phyloP scores from a whole-genome alignment of 768 basidiomycete species.

The Tricholoma hemisulphureum region DNA sequence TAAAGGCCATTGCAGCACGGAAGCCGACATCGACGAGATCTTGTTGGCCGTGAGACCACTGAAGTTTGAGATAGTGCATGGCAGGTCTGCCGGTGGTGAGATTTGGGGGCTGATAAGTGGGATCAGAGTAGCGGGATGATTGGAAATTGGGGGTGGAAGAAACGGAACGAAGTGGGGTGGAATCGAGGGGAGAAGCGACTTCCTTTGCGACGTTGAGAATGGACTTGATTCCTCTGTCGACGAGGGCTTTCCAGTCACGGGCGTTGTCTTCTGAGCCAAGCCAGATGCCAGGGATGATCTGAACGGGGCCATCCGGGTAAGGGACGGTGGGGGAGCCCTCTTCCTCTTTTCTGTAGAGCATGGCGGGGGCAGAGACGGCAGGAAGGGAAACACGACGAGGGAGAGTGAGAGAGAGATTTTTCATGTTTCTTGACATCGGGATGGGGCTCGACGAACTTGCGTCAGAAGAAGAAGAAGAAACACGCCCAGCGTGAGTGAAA shows the following conservation, averaged over 20 bases:
- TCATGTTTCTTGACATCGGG: slow-evolving; percentile 62
- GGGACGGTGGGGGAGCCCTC: slow-evolving; percentile 61
- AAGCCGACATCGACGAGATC: slow-evolving; percentile 82
- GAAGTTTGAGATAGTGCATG: slow-evolving; percentile 85
- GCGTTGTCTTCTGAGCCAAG: slow-evolving; percentile 93
- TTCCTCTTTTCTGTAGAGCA: slow-evolving; percentile 64
- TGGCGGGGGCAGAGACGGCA: slow-evolving; percentile 43
- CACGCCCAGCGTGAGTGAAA: slow-evolving; percentile 24
- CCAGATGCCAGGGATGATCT: slow-evolving; percentile 84
- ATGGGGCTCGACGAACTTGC: slow-evolving; percentile 27
- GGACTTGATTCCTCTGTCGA: slow-evolving; percentile 70
- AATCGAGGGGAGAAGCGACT: slow-evolving; percentile 70
- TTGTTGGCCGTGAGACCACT: slow-evolving; percentile 93
- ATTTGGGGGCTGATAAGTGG: slow-evolving; percentile 69
- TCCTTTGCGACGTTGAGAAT: slow-evolving; percentile 95
- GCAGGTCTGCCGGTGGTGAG: slow-evolving; percentile 66
- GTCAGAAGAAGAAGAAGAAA: slow-evolving; percentile 10
- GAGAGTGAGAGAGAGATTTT: slow-evolving; percentile 70
- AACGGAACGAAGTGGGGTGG: slow-evolving; percentile 52
- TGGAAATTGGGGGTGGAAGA: slow-evolving; percentile 69
- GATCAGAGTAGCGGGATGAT: slow-evolving; percentile 33
- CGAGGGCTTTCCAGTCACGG: slow-evolving; percentile 70
- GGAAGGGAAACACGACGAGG: slow-evolving; percentile 74
- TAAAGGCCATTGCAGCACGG: slow-evolving; percentile 75
- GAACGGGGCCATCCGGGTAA: slow-evolving; percentile 77